These are phyloP conservation scores for Mycena amicta DNA, from an alignment of 768 basidiomycete species.

Conservation along the genomic window DNA sequence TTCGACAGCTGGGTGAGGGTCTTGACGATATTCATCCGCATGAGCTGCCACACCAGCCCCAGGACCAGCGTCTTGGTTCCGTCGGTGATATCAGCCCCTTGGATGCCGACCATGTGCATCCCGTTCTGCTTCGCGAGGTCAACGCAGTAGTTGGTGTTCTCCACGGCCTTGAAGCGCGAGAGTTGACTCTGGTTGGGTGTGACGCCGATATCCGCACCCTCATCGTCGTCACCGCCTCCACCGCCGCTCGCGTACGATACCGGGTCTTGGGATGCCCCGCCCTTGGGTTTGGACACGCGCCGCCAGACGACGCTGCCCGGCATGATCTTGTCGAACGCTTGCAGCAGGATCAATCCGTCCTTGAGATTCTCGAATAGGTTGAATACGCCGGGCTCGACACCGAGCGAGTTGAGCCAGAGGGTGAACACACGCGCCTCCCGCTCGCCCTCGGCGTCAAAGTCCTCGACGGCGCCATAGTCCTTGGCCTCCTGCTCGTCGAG, in stretches of 20 bases:
- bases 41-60: constrained; percentile 96
- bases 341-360: constrained; percentile 88
- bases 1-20: constrained; percentile 80
- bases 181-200: constrained; percentile 83
- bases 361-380: constrained; percentile 96
- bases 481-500: constrained; percentile 94
- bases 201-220: constrained; percentile 79
- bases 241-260: constrained; percentile 41
- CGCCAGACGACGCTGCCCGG: constrained; percentile 95
- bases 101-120: constrained; percentile 96
- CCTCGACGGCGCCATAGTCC: constrained; percentile 86
- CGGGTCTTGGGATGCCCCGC: constrained; percentile 45
- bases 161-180: constrained; percentile 95
- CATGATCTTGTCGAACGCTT: constrained; percentile 94
- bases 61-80: constrained; percentile 90
- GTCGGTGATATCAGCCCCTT: constrained; percentile 97
- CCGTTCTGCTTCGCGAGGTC: constrained; percentile 91
- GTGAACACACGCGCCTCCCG: constrained; percentile 98
- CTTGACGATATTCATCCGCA: constrained; percentile 90
- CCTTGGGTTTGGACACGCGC: constrained; percentile 92
- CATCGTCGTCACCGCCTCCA: constrained; percentile 50
- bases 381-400: constrained; percentile 94
- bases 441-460: constrained; percentile 99
- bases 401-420: constrained; percentile 96
- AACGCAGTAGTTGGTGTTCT: constrained; percentile 96